These are phyloP conservation scores for Fraxinus sp. DNA, from an alignment of 305 asterid species.

Conservation along the genomic window DNA sequence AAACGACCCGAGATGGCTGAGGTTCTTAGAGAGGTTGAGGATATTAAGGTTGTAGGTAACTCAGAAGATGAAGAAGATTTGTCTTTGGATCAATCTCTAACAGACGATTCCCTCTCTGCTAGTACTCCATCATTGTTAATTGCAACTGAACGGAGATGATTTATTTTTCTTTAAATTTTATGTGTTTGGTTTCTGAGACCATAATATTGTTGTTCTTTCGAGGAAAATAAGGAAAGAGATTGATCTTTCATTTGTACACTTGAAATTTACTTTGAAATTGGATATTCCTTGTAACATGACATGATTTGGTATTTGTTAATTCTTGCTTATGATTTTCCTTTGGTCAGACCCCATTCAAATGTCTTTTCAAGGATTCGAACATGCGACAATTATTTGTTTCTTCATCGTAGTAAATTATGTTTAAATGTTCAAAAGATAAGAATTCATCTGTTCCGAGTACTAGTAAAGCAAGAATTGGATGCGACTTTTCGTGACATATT, in stretches of 20 bases:
- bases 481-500: not conserved
- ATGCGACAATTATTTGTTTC: not conserved
- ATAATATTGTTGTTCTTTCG: not conserved
- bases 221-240: not conserved
- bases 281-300: not conserved
- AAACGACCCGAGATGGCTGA: slow-evolving; percentile 60
- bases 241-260: not conserved
- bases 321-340: not conserved
- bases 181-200: not conserved
- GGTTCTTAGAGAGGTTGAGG: slow-evolving; percentile 60
- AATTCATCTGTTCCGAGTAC: not conserved
- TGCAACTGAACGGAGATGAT: slow-evolving; percentile 23
- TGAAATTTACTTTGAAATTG: not conserved
- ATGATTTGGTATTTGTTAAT: not conserved
- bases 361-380: not conserved
- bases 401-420: not conserved
- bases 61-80: slow-evolving; percentile 58
- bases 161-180: not conserved
- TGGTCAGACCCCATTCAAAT: not conserved
- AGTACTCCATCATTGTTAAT: slow-evolving; percentile 26
- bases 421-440: not conserved
- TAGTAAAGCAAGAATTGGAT: not conserved
- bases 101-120: slow-evolving; percentile 59
- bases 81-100: slow-evolving; percentile 52
- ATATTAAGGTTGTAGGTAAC: slow-evolving; percentile 34